Base-by-base conservation (phyloP, 345 rosid species). In the Salix suchowensis region DNA sequence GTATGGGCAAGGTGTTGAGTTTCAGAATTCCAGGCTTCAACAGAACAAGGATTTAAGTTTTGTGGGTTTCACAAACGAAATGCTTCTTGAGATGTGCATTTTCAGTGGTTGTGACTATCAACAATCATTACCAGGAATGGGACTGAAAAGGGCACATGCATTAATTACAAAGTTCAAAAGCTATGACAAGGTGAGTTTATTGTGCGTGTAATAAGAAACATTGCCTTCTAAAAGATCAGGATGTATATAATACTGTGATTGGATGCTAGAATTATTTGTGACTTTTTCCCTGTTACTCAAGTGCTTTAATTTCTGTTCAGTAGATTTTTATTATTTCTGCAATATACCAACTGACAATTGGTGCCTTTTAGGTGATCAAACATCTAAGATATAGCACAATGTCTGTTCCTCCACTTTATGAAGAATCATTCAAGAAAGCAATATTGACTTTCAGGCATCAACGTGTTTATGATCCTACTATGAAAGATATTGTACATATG, bases 51-150 rank as follows among this genome's bases (percentile, higher is more conserved):
- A 89, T 30, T 82, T 90, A 67, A 82, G 80, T 82, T 90, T 96
- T 82, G 76, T 84, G 19, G 96, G 92, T 79, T 91, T 96, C 81
- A 88, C 93, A 73, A 83, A 87, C 70, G 90, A 87, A 82, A 93
- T 92, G 99, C 80, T 96, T 80, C 97, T 96, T 54, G 97, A 96
- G 84, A 93, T 92, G 97, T 96, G 99, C 89, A 93, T 96, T 75
- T 85, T 96, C 73, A 96, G 99, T 80, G 99, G 99, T 58, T 96
- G 99, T 82, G 99, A 96, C 81, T 96, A 96, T 82, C 81, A 92
- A 86, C 97, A 82, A 72, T 96, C 98, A 83, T 85, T 96, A 72
- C 87, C 97, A 13, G 99, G 98, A 82, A 91, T 96, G 97, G 99
- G 97, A 54, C 85, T 92, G 65, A 96, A 89, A 89, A 87, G 95